These are phyloP conservation scores for Epichloe coenophiala DNA, from an alignment of 2,329 filamentous ascomycete species.

Conservation along the genomic window DNA sequence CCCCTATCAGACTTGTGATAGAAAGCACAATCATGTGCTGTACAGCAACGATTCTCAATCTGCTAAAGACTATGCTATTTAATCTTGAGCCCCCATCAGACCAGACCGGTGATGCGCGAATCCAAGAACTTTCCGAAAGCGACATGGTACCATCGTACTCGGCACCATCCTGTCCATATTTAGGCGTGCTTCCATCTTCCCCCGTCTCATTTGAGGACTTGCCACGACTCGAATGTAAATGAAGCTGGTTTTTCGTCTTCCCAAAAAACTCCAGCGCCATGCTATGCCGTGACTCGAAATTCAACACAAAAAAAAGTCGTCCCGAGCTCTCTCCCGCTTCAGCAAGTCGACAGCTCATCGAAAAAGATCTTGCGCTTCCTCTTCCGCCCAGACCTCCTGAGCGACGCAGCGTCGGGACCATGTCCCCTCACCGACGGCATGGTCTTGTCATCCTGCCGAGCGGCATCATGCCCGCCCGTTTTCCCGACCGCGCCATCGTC, in stretches of 20 bases:
- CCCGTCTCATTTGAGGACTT: background rate
- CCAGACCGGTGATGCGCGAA: too few species aligned
- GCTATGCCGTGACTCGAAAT: background rate
- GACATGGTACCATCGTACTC: background rate
- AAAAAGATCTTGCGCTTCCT: background rate
- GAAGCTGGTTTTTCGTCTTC: background rate
- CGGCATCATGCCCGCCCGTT: too few species aligned
- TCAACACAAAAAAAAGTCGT: background rate
- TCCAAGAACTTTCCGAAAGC: background rate
- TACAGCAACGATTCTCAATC: too few species aligned
- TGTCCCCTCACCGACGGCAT: too few species aligned
- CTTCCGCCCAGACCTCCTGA: background rate
- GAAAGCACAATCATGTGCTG: too few species aligned
- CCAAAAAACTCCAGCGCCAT: constrained; percentile 2
- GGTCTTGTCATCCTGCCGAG: too few species aligned
- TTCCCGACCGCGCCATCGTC: background rate
- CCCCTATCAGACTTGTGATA: background rate
- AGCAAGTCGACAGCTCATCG: background rate
- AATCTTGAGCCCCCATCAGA: too few species aligned
- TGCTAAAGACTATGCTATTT: too few species aligned
- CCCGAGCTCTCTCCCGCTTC: background rate
- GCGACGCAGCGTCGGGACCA: background rate
- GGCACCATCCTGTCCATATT: background rate
- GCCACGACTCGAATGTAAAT: background rate
- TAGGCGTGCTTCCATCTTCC: background rate